Evolutionary conservation across 2,329 filamentous ascomycete species (phyloP), one percentile per base, ranked within the genome.

Genomic region (Phyllosticta citribraziliensis): DNA sequence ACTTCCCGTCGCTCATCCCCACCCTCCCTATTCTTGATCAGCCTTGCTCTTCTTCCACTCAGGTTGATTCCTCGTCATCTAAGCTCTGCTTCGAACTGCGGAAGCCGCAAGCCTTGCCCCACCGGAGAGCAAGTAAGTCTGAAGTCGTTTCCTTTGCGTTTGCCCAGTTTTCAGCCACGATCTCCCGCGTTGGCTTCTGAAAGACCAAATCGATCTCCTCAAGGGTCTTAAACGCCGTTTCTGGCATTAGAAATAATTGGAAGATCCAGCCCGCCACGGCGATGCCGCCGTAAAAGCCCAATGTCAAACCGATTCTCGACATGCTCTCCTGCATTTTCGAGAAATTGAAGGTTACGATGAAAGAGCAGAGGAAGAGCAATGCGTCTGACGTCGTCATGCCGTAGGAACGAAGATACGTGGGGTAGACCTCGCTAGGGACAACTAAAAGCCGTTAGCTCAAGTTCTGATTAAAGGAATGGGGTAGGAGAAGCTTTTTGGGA

Each of bases 311-410:
- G 1, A 85, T 88, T 14, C 33, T 40, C 2, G 79, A 82, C 81
- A 90, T 87, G 22, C 22, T 22, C n/a, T 83, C 81, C 0, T 80
- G 70, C 71, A 87, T 83, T 87, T 89, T 90, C 0, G 81, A 80
- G 74, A 89, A 90, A 78, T 89, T 89, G 78, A 89, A 89, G 10
- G 87, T 89, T 57, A 89, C 85, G 66, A 88, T 79, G 75, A 89
- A 89, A 1, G 84, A 87, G 58, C 82, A 84, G 22, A 89, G 78
- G 80, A 89, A 90, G 5, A 89, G 78, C 64, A 84, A 83, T 1
- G 82, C 84, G 55, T 86, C 84, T 0, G 84, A 86, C 0, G 82
- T 86, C 4, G 85, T 87, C 87, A 90, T 89, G 63, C 87, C 87
- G 71, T 89, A 89, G 11, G 80, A 83, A 56, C 87, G 81, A 0